A percentile compares a stretch with the other conserved stretches of the same genome.
Conservation (phyloP, 2,329 filamentous ascomycete genomes). For the Fusarium poae region DNA sequence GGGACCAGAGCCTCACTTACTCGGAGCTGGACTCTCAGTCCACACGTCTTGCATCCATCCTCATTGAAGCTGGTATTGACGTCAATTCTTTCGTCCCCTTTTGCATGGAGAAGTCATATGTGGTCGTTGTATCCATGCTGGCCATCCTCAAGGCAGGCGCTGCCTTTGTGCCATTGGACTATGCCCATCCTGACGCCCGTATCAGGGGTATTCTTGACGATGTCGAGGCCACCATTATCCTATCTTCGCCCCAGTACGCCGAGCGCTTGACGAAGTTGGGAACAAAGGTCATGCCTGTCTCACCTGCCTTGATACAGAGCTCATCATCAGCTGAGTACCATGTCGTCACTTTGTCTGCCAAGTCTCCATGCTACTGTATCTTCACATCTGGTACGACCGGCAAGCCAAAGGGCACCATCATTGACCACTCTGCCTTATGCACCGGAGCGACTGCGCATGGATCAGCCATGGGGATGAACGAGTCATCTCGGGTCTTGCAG, state of each 20-base stretch:
- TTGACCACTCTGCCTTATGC: constrained; percentile 25
- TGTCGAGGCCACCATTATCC: background rate
- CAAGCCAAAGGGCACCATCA: constrained; percentile 27
- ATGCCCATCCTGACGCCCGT: constrained; percentile 13
- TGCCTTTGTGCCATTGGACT: constrained; percentile 24
- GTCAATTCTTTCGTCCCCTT: constrained; percentile 10
- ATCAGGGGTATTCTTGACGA: constrained; percentile 12
- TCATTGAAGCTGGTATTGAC: constrained; percentile 2
- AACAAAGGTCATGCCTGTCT: constrained; percentile 4
- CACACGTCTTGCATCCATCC: background rate
- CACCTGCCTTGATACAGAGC: background rate
- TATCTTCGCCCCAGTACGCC: background rate
- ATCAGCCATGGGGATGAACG: constrained; percentile 18
- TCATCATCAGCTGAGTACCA: background rate
- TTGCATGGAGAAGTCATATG: constrained; percentile 30
- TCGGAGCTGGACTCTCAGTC: constrained; percentile 50
- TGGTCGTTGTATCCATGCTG: constrained; percentile 11
- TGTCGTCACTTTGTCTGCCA: background rate
- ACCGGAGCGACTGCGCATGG: constrained; percentile 21
- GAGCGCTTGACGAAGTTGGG: constrained; percentile 28
- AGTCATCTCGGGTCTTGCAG: constrained; percentile 26
- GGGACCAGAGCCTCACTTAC: constrained; percentile 59
- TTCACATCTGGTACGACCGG: constrained; percentile 34
- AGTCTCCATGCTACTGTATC: constrained; percentile 17
- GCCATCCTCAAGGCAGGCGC: constrained; percentile 20